A percentile compares a stretch with the other conserved stretches of the same genome.
These are phyloP conservation scores for Tuber indicum DNA, from an alignment of 495 filamentous ascomycete species.

Conservation along the genomic window DNA sequence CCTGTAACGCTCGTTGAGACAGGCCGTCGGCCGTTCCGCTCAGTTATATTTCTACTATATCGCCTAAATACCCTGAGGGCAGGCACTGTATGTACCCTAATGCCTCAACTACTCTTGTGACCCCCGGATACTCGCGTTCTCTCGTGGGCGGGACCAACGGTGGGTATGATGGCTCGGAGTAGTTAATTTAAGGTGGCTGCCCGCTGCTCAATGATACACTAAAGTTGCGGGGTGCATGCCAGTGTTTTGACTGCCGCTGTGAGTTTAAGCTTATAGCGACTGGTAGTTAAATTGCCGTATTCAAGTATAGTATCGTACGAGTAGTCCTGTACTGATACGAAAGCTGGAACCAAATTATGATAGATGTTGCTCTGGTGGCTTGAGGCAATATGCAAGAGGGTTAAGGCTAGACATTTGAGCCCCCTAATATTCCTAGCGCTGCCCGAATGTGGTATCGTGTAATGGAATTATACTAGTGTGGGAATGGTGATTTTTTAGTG, in stretches of 20 bases:
- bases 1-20: neutral
- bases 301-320: no score
- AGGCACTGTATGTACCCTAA: neutral
- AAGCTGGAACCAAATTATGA: no score
- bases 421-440: neutral
- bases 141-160: neutral
- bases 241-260: neutral
- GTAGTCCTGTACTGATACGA: no score
- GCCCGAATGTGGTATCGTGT: no score
- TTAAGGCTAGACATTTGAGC: neutral
- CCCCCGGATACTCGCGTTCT: neutral
- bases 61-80: neutral
- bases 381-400: no score
- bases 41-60: neutral
- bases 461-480: neutral
- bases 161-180: neutral
- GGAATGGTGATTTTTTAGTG: neutral
- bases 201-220: no score
- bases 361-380: no score
- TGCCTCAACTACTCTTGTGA: neutral
- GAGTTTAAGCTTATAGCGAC: neutral
- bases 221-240: neutral
- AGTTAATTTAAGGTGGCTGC: neutral
- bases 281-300: no score
- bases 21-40: neutral